Evolutionary conservation across 23 red algal genomes (phyloP).

Genomic region (Gracilaria caudata): DNA sequence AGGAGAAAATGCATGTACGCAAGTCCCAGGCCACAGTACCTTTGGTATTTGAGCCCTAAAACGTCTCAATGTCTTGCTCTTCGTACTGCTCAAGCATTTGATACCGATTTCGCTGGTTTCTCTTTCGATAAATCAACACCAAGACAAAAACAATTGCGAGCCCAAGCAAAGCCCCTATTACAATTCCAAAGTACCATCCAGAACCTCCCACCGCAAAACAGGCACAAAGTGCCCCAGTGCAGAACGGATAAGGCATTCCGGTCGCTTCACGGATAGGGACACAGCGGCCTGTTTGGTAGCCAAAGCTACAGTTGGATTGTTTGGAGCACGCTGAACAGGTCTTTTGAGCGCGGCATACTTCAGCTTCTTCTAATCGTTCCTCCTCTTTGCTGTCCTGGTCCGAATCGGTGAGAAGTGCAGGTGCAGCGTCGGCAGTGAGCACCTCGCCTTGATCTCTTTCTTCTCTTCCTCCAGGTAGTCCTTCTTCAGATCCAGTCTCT

Average conservation of each 20-base stretch:
- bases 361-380: slow-evolving; percentile 28
- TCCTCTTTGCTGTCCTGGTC: slow-evolving; percentile 3
- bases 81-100: slow-evolving; percentile 38
- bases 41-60: slow-evolving; percentile 11
- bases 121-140: slow-evolving; percentile 29
- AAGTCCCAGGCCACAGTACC: background rate
- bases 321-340: slow-evolving; percentile 36
- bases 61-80: slow-evolving; percentile 64
- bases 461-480: slow-evolving; percentile 21
- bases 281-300: slow-evolving; percentile 49
- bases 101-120: slow-evolving; percentile 46
- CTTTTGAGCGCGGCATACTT: slow-evolving; percentile 39
- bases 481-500: slow-evolving; percentile 27
- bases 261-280: slow-evolving; percentile 42
- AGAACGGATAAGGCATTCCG: slow-evolving; percentile 46
- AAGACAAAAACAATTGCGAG: slow-evolving; percentile 18
- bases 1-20: background rate
- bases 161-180: slow-evolving; percentile 40
- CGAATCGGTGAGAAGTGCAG: slow-evolving; percentile 21
- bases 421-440: slow-evolving; percentile 44
- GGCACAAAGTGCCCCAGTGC: slow-evolving; percentile 41
- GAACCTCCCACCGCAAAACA: slow-evolving; percentile 46
- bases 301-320: slow-evolving; percentile 37
- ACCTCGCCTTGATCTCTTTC: background rate
- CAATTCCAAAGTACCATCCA: slow-evolving; percentile 65